A percentile compares a stretch with the other conserved stretches of the same genome.
Evolutionary conservation across 2,329 filamentous ascomycete genomes (phyloP).

Genomic region (Microdochium paspali): DNA sequence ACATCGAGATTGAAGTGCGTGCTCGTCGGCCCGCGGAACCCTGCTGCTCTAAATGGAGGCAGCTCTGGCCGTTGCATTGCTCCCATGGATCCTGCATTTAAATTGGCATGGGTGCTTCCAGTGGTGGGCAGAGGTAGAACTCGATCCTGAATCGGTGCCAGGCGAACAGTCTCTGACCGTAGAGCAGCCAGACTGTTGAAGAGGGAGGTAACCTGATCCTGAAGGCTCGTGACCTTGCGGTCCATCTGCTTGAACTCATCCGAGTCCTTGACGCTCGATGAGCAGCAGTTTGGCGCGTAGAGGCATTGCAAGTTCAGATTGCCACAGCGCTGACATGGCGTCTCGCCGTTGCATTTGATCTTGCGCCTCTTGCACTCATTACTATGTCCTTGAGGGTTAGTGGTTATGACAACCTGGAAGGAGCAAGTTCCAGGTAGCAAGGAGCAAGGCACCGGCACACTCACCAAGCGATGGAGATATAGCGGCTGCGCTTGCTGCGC

Average conservation of each 20-base stretch:
- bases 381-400: constrained; percentile 24
- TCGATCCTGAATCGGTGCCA: constrained; percentile 33
- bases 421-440: not conserved
- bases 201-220: constrained; percentile 76
- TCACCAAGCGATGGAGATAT: constrained; percentile 54
- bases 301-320: constrained; percentile 58
- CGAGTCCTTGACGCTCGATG: constrained; percentile 81
- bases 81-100: constrained; percentile 28
- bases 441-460: constrained; percentile 11
- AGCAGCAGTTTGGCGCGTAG: constrained; percentile 57
- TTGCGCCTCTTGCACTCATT: constrained; percentile 70
- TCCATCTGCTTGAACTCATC: constrained; percentile 83
- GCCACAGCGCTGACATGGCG: constrained; percentile 57
- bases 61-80: constrained; percentile 33
- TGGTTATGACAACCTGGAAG: not conserved
- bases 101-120: constrained; percentile 29
- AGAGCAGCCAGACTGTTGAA: constrained; percentile 63
- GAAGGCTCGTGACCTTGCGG: constrained; percentile 61
- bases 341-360: constrained; percentile 66
- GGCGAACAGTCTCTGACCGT: constrained; percentile 41
- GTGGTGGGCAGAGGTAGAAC: constrained; percentile 24
- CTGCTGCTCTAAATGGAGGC: constrained; percentile 44
- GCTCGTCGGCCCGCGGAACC: constrained; percentile 79
- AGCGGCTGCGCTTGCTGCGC: constrained; percentile 52
- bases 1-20: constrained; percentile 78